These are phyloP conservation scores for Hymenotorrendiella dingleyae DNA, from an alignment of 2,329 filamentous ascomycete species.

Conservation along the genomic window DNA sequence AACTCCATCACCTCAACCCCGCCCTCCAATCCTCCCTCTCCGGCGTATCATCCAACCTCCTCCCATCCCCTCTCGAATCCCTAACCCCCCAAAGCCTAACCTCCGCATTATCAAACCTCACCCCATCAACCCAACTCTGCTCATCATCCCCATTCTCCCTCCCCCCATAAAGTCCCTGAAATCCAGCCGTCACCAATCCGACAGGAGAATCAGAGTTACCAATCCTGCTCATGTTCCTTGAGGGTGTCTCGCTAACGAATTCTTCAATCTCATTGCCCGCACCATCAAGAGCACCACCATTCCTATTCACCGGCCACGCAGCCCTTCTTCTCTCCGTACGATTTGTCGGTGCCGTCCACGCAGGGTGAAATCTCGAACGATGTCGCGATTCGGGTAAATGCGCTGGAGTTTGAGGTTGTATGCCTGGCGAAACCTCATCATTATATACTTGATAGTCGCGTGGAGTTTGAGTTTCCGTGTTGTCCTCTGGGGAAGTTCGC, in stretches of 20 bases:
- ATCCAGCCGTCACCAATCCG: slow-evolving; percentile 39
- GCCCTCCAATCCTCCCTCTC: slow-evolving; percentile 24
- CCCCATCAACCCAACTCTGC: slow-evolving; percentile 25
- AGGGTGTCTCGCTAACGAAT: too few species aligned
- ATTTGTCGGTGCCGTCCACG: slow-evolving; percentile 39
- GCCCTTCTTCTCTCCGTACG: slow-evolving; percentile 13
- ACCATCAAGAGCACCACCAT: slow-evolving; percentile 10
- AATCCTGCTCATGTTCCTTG: too few species aligned
- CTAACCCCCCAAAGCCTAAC: slow-evolving; percentile 20
- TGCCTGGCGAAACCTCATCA: slow-evolving; percentile 37
- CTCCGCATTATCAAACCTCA: slow-evolving; percentile 30
- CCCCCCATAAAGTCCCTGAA: slow-evolving; percentile 42
- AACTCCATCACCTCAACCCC: not conserved
- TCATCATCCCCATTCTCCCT: slow-evolving; percentile 43
- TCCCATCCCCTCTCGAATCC: slow-evolving; percentile 17
- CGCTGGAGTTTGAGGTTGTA: slow-evolving; percentile 45
- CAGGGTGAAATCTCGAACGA: slow-evolving; percentile 37
- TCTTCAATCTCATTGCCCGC: too few species aligned
- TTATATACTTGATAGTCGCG: slow-evolving; percentile 39
- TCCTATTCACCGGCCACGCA: slow-evolving; percentile 7
- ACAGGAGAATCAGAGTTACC: slow-evolving; percentile 32
- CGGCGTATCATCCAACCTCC: slow-evolving; percentile 17
- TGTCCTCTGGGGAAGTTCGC: not conserved
- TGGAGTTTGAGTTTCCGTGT: slow-evolving; percentile 18
- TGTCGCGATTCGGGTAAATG: slow-evolving; percentile 45